Conservation (phyloP, 1,284 basidiomycete species). For the Hymenochaete sp. region DNA sequence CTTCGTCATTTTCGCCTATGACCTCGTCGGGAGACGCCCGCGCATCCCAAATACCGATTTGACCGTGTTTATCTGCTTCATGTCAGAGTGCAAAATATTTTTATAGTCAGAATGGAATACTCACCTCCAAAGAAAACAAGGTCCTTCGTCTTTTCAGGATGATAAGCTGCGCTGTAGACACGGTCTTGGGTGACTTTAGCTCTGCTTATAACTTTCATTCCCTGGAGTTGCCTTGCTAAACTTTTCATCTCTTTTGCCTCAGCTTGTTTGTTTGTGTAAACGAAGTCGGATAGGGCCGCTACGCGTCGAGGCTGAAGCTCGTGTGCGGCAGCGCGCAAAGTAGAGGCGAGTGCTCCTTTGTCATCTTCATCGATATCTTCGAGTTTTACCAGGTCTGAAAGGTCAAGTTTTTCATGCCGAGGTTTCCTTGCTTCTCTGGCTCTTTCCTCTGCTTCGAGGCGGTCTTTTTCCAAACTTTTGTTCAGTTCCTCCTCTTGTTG, state of each 20-base stretch:
- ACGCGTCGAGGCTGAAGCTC: constrained; percentile 31
- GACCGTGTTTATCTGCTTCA: constrained; percentile 62
- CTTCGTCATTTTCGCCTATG: constrained; percentile 52
- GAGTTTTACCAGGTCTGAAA: constrained; percentile 36
- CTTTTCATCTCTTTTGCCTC: constrained; percentile 41
- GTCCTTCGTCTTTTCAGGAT: constrained; percentile 73
- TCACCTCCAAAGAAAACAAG: constrained; percentile 70
- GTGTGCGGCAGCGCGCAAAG: constrained; percentile 35
- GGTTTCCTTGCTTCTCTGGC: constrained; percentile 55
- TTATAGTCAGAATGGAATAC: too few species aligned
- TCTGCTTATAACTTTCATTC: constrained; percentile 54
- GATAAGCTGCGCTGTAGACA: constrained; percentile 67
- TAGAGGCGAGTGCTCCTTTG: constrained; percentile 34
- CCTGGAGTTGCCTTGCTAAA: constrained; percentile 43
- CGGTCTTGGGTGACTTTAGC: constrained; percentile 70
- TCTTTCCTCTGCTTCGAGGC: constrained; percentile 50
- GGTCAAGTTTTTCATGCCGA: constrained; percentile 54
- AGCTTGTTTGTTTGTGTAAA: constrained; percentile 30
- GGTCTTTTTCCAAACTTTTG: constrained; percentile 47
- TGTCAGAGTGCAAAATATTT: too few species aligned
- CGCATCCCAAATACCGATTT: constrained; percentile 76
- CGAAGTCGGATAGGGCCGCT: constrained; percentile 43
- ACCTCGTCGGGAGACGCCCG: constrained; percentile 54
- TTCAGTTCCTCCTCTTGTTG: constrained; percentile 41
- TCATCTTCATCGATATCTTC: constrained; percentile 42